These are phyloP conservation scores for Glaciozyma antarctica DNA, from an alignment of 768 basidiomycete genomes.

Conservation along the genomic window DNA sequence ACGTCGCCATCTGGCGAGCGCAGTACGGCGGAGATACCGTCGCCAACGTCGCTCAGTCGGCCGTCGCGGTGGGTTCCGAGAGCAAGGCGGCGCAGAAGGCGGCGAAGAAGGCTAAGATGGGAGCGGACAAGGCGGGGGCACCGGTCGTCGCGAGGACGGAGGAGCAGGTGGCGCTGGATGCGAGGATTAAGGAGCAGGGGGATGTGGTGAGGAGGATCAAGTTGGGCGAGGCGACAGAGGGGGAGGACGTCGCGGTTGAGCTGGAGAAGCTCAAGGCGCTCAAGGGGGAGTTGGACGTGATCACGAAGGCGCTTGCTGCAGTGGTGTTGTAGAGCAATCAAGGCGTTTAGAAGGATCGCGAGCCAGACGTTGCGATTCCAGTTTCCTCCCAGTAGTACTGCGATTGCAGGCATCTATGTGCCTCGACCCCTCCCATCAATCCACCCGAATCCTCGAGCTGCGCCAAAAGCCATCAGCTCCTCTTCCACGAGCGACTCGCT, in stretches of 20 bases:
- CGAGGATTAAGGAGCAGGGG: constrained; percentile 66
- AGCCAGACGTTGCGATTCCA: no score
- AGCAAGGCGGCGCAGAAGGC: constrained; percentile 18
- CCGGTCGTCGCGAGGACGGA: constrained; percentile 48
- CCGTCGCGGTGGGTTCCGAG: constrained; percentile 15
- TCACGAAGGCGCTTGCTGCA: constrained; percentile 5
- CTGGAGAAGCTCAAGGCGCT: constrained; percentile 28
- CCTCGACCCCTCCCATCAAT: neutral
- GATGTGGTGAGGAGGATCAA: constrained; percentile 60
- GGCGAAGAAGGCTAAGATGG: constrained; percentile 27
- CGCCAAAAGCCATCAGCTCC: no score
- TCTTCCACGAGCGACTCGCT: neutral
- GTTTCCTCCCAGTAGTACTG: no score
- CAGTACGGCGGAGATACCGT: constrained; percentile 60
- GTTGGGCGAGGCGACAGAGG: constrained; percentile 44
- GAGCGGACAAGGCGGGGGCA: constrained; percentile 28
- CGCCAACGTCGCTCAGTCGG: constrained; percentile 35
- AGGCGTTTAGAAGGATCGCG: no score
- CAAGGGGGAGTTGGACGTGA: constrained; percentile 31
- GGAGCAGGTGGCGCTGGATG: constrained; percentile 63
- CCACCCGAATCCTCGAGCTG: constrained; percentile 19
- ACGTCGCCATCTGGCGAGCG: constrained; percentile 68
- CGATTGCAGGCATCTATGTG: no score
- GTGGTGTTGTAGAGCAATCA: no score
- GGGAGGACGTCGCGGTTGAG: constrained; percentile 29